Evolutionary conservation across 225 moss, liverwort and hornwort genomes (phyloP), one percentile per base, ranked within the genome.

Genomic region (Rhytidiadelphus loreus): DNA sequence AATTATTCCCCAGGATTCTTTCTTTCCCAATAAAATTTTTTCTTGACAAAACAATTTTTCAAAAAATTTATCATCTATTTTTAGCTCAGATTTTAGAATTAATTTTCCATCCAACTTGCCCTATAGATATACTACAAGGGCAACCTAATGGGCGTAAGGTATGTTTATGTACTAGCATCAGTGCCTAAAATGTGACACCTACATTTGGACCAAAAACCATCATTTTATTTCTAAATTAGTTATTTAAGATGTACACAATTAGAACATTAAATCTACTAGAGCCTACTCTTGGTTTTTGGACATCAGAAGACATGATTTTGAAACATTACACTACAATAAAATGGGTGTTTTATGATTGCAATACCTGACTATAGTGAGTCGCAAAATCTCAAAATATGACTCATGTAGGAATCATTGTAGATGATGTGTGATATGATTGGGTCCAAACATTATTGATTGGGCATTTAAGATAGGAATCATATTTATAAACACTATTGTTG

Each of bases 241-340:
- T 37, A 25, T 0, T 1, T 5, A 55, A 77, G 2, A 55, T n/a
- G 6, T 10, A 16, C 4, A 15, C 2, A 23, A 24, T n/a, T 0
- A 55, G n/a, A 77, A 22, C 8, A 55, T 55, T 2, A 77, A 37
- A 26, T 53, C 53, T 5, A 22, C 0, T 1, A 76, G 8, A 76
- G 7, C 0, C 7, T 11, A 12, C 4, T 53, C 0, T 23, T 35
- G 4, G 0, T 53, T 52, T 53, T 23, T 3, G 2, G 13, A 35
- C 22, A 22, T 73, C 4, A 7, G 30, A 11, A 73, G 2, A 46
- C 3, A 73, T 72, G 10, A 72, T 2, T 44, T 44, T 29, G 11
- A 72, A 33, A 8, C 8, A 48, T n/a, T n/a, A n/a, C n/a, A n/a
- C n/a, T n/a, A n/a, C n/a, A n/a, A n/a, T n/a, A n/a, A n/a, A n/a